Evolutionary conservation across 768 basidiomycete species (phyloP), one percentile per base, ranked within the genome.

Genomic region (Rhizopogon sp.): DNA sequence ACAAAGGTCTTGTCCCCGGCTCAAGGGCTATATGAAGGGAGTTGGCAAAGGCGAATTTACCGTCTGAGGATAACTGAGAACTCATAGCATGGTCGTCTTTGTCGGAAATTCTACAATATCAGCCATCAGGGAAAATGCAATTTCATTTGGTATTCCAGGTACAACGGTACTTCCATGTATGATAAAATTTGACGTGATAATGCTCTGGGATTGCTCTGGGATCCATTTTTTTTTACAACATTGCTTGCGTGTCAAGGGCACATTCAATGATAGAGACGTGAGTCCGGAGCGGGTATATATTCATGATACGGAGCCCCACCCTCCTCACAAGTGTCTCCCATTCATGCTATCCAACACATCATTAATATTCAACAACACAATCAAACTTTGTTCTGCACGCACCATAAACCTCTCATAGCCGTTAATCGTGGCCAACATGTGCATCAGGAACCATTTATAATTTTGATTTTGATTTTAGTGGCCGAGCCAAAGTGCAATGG

Each of bases 1-100:
- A 66, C 13, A 64, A 58, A n/a, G 62, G 61, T 2, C 58, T 60
- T 0, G 58, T n/a, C n/a, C 79, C 13, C 69, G 50, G 28, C 55
- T 81, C 37, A 66, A 61, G 35, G 80, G 78, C 41, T 60, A 76
- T 46, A 65, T 69, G 6, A 60, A 59, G 17, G 7, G 43, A 25
- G 47, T 56, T 37, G 51, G 45, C 22, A 2, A 50, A 22, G 54
- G 52, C 10, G 50, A 61, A 22, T 25, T 57, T 22, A 35, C 50
- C 10, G 22, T 41, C 4, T 43, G 16, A 29, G 14, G 37, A 14
- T 6, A 17, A 17, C 4, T 43, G 16, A 29, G 14, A 22, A 16
- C 22, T 9, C 31, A 6, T 9, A 31, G 31, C 31, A 9, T 9
- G 31, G 31, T 31, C 52, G 20, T 20, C 20, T 20, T 20, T 20